These are phyloP conservation scores for Melampsora americana DNA, from an alignment of 1,284 basidiomycete genomes.

Conservation along the genomic window DNA sequence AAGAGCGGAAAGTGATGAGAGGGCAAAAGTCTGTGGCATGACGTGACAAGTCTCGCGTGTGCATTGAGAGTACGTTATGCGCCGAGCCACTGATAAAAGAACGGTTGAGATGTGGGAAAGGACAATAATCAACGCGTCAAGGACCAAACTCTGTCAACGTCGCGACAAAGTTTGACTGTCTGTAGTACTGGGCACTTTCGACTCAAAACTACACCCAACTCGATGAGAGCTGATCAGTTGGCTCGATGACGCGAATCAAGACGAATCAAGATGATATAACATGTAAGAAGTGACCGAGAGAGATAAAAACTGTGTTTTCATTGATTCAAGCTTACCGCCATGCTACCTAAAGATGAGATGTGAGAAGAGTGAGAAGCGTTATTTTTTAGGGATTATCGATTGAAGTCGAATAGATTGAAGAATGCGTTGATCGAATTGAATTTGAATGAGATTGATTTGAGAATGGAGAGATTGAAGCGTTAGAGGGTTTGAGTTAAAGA, in stretches of 20 bases:
- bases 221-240: too few species aligned
- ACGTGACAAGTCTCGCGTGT: not conserved
- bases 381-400: too few species aligned
- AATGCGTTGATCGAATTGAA: not conserved
- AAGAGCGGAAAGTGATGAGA: not conserved
- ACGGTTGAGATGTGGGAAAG: not conserved
- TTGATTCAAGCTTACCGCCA: too few species aligned
- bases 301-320: too few species aligned
- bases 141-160: not conserved
- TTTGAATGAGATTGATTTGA: not conserved
- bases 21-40: not conserved
- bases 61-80: not conserved
- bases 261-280: too few species aligned
- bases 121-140: not conserved
- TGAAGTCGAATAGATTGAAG: not conserved
- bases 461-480: not conserved
- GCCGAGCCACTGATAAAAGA: not conserved
- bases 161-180: too few species aligned
- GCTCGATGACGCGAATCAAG: too few species aligned
- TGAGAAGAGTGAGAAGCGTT: not conserved
- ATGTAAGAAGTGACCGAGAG: too few species aligned
- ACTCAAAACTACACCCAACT: too few species aligned
- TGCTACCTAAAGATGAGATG: not conserved
- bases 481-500: not conserved
- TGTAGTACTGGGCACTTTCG: too few species aligned